Percentiles rank a stretch among this genome's conserved stretches.
Evolutionary conservation across 2,329 filamentous ascomycete species (phyloP).

Genomic region (Mariannaea elegans): DNA sequence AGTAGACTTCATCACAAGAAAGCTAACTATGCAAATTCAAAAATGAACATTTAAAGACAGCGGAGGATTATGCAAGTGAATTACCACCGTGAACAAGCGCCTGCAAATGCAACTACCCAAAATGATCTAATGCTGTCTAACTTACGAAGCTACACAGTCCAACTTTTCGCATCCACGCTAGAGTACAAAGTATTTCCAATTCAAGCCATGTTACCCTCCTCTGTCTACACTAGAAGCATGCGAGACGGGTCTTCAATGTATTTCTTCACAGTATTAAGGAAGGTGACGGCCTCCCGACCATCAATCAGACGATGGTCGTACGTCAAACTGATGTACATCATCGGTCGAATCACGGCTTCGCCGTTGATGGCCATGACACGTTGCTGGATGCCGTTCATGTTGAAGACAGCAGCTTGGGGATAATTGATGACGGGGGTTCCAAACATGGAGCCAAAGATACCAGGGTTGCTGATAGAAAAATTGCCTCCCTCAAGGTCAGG

Average conservation of each 20-base stretch:
- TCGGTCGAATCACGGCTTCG: constrained; percentile 54
- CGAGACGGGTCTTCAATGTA: constrained; percentile 52
- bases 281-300: constrained; percentile 68
- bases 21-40: too few relatives aligned
- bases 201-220: too few relatives aligned
- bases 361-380: constrained; percentile 66
- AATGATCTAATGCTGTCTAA: constrained; percentile 3
- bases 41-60: too few relatives aligned
- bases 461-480: constrained; percentile 83
- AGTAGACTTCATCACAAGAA: too few relatives aligned
- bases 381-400: constrained; percentile 66
- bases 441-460: constrained; percentile 68
- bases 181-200: constrained; percentile 24
- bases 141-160: constrained; percentile 13
- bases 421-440: constrained; percentile 79
- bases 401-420: constrained; percentile 71
- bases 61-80: too few relatives aligned
- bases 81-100: too few relatives aligned
- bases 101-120: constrained; percentile 21
- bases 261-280: constrained; percentile 51
- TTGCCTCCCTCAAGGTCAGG: constrained; percentile 81
- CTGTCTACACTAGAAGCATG: constrained; percentile 57
- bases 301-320: constrained; percentile 66
- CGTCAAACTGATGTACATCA: constrained; percentile 59
- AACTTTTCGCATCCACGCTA: constrained; percentile 17